These are phyloP conservation scores for Podila clonocystis DNA, from an alignment of 192 early-diverging fungal genomes.

Conservation along the genomic window DNA sequence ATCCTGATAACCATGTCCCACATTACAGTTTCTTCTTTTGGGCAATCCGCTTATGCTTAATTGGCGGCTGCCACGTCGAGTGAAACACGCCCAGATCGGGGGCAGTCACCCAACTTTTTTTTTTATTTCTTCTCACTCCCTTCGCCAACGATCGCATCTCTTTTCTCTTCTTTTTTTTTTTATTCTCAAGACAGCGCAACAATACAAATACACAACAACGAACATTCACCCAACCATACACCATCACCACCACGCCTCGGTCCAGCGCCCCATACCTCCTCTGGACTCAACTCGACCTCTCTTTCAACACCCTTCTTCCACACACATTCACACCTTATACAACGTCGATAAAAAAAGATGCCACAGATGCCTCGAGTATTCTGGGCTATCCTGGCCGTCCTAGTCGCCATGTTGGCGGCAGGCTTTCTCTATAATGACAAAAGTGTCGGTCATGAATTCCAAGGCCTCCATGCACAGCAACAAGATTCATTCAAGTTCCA, in stretches of 20 bases:
- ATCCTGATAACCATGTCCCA: background rate
- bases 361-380: constrained; percentile 11
- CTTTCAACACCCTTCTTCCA: background rate
- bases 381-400: constrained; percentile 23
- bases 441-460: background rate
- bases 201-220: background rate
- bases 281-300: background rate
- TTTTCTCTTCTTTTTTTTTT: too few relatives aligned
- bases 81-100: background rate
- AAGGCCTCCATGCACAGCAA: background rate
- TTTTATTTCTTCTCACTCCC: background rate
- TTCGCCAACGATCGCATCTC: too few relatives aligned
- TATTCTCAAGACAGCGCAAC: background rate
- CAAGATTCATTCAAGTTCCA: background rate
- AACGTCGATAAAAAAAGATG: constrained; percentile 8
- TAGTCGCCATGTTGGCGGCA: constrained; percentile 39
- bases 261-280: too few relatives aligned
- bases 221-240: background rate
- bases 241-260: too few relatives aligned
- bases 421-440: constrained; percentile 26
- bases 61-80: background rate
- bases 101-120: background rate
- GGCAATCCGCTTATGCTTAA: background rate
- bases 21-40: background rate
- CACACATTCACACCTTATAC: background rate